Percentiles rank a stretch among this genome's conserved stretches.
Conservation (phyloP, 495 filamentous ascomycete genomes). For the Hypoxylon crocopeplum region DNA sequence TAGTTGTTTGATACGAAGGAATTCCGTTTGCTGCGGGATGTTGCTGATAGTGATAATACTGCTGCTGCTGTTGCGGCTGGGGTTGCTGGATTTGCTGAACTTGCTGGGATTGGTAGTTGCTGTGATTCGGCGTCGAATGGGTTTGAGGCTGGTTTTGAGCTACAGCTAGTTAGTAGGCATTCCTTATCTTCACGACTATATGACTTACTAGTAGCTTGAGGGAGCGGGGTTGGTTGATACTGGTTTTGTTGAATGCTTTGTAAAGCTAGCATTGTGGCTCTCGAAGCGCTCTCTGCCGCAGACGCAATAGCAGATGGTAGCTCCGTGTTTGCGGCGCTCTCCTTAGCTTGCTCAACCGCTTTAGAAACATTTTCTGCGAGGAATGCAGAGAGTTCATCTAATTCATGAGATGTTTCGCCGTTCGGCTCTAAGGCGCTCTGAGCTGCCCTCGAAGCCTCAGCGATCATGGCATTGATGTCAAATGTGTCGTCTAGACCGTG, state of each 20-base stretch:
- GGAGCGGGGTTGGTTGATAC: constrained; percentile 43
- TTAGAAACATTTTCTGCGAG: constrained; percentile 42
- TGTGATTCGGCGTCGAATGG: constrained; percentile 30
- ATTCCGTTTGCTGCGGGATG: constrained; percentile 21
- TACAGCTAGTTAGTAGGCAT: constrained; percentile 8
- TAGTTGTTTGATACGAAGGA: constrained; percentile 43
- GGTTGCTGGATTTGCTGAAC: constrained; percentile 31
- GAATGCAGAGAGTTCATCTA: constrained; percentile 42
- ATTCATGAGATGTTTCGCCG: constrained; percentile 21
- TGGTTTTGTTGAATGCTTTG: constrained; percentile 44
- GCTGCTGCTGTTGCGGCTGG: constrained; percentile 24
- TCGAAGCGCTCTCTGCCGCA: constrained; percentile 42
- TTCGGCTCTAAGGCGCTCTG: constrained; percentile 26
- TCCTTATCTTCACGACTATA: not conserved
- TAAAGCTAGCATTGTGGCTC: constrained; percentile 41
- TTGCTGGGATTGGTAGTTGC: constrained; percentile 45
- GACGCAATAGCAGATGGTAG: constrained; percentile 42
- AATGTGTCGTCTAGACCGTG: constrained; percentile 26
- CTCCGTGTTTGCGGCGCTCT: constrained; percentile 30
- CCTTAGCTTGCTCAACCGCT: constrained; percentile 42
- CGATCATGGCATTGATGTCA: constrained; percentile 44
- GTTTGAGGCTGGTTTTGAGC: constrained; percentile 10
- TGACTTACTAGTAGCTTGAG: constrained; percentile 41
- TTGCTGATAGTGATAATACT: constrained; percentile 39
- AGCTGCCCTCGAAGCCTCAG: constrained; percentile 40